phyloP scores from a whole-genome alignment of 1,139 yeast species.

The Debaryomycetaceae sp. region DNA sequence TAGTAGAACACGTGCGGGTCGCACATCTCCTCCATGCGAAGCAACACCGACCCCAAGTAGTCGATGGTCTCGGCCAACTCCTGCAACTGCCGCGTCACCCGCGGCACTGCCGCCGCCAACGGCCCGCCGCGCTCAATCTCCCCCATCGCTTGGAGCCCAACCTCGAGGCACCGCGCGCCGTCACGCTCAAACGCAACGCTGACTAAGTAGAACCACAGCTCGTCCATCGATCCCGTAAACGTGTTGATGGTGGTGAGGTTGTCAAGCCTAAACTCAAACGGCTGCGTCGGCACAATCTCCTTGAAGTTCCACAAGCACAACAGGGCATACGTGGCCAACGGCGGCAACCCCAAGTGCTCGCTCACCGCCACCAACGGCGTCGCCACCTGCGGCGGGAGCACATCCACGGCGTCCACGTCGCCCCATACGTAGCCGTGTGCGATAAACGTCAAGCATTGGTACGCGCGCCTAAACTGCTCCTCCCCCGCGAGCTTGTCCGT shows the following conservation, averaged over 20 bases:
- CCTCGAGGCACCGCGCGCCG: constrained; percentile 69
- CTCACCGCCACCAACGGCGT: constrained; percentile 62
- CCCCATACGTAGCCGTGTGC: constrained; percentile 93
- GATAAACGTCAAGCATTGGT: constrained; percentile 70
- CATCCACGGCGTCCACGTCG: constrained; percentile 60
- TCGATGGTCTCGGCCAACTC: constrained; percentile 73
- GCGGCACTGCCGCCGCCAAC: constrained; percentile 12
- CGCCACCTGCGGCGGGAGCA: constrained; percentile 64
- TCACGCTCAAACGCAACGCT: constrained; percentile 81
- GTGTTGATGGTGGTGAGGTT: constrained; percentile 78
- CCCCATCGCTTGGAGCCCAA: constrained; percentile 39
- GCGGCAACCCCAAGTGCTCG: constrained; percentile 67
- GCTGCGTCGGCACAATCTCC: constrained; percentile 47
- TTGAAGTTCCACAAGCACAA: constrained; percentile 85
- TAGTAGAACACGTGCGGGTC: constrained; percentile 90
- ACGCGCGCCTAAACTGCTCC: constrained; percentile 71
- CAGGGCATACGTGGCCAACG: constrained; percentile 84
- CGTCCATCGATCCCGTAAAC: constrained; percentile 87
- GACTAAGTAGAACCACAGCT: constrained; percentile 89
- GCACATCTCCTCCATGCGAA: constrained; percentile 90
- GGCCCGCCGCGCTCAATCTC: constrained; percentile 20
- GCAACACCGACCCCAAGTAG: constrained; percentile 64
- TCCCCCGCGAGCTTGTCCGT: constrained; percentile 38
- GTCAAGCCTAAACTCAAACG: constrained; percentile 44
- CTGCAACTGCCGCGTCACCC: constrained; percentile 44